A percentile compares a stretch with the other conserved stretches of the same genome.
phyloP scores from a whole-genome alignment of 2,329 filamentous ascomycete genomes.

The Fusarium agapanthi region DNA sequence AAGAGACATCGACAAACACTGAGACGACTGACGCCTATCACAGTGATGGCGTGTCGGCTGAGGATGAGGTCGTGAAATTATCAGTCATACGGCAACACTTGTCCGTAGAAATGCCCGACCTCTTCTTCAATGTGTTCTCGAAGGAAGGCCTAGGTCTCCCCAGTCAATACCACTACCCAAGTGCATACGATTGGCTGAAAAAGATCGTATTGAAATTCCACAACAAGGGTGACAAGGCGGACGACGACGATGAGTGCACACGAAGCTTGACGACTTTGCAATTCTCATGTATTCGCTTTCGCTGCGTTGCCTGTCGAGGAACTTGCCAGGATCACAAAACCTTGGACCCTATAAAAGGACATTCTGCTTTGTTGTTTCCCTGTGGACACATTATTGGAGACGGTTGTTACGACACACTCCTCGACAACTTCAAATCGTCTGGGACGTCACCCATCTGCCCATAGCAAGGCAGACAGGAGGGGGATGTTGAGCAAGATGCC shows the following conservation, averaged over 20 bases:
- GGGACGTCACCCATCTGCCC: slow-evolving; percentile 12
- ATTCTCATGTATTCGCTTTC: slow-evolving; percentile 23
- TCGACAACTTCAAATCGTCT: background rate
- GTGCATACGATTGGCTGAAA: slow-evolving; percentile 1
- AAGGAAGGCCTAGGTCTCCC: slow-evolving; percentile 24
- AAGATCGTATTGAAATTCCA: background rate
- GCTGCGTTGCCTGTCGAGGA: slow-evolving; percentile 23
- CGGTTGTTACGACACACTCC: slow-evolving; percentile 17
- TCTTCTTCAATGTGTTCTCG: slow-evolving; percentile 6
- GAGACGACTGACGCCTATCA: background rate
- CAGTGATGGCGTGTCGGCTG: background rate
- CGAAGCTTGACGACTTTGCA: background rate
- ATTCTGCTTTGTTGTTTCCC: slow-evolving; percentile 15
- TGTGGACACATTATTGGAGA: slow-evolving; percentile 37
- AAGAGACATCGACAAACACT: background rate
- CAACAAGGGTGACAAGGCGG: background rate
- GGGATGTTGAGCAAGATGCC: slow-evolving; percentile 10
- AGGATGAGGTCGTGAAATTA: background rate
- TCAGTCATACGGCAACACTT: background rate
- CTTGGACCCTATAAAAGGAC: background rate
- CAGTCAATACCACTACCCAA: slow-evolving; percentile 16
- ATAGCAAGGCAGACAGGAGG: slow-evolving; percentile 15
- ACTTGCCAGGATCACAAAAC: slow-evolving; percentile 12
- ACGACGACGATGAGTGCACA: background rate
- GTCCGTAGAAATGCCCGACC: background rate